Base-by-base conservation (phyloP, 2,329 filamentous ascomycete species). In the Colletotrichum chrysophilum region DNA sequence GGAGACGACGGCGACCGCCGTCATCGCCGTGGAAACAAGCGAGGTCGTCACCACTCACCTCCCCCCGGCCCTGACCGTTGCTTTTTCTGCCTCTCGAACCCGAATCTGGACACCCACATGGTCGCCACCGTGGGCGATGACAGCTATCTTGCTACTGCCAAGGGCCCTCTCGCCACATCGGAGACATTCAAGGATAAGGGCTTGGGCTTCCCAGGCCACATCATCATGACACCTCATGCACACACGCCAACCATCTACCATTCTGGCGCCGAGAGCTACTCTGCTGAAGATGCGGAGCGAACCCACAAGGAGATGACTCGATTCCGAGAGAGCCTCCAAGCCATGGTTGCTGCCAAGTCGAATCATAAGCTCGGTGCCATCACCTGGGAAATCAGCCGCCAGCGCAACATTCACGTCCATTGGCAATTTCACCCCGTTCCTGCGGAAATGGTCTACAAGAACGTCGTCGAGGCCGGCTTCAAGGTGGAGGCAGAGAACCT, bases 11-110 rank as follows among this genome's bases (percentile, higher is more conserved):
- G 88, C 62, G 80, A 85, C 43, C 69, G 76, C 14, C 77, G 77
- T 8, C 84, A 87, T 36, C 85, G 87, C 14, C 84, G 86, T 12
- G 68, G 76, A 21, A 84, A 86, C 58, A 89, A 89, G 79, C 87
- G 88, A 16, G 86, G 86, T 3, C 86, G 83, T 48, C 80, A 87
- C 84, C 72, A 85, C 83, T 80, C 88, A 7, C 92, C 93, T 14
- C 92, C 91, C 8, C 92, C 92, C 0, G 92, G 93, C 0, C 95
- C 95, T 3, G 93, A 93, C 68, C 91, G 94, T 80, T 99, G 97
- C 86, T 99, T 97, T 88, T 98, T 99, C 87, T 99, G 97, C 82
- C 89, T 99, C 13, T 96, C 95, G 7, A 98, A 98, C 83, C 92
- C 94, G 7, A 94, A 94, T 76, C 88, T 97, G 60, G 94, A 94